Evolutionary conservation across 768 basidiomycete genomes (phyloP), one percentile per base, ranked within the genome.

Genomic region (Pseudohyphozyma bogoriensis): DNA sequence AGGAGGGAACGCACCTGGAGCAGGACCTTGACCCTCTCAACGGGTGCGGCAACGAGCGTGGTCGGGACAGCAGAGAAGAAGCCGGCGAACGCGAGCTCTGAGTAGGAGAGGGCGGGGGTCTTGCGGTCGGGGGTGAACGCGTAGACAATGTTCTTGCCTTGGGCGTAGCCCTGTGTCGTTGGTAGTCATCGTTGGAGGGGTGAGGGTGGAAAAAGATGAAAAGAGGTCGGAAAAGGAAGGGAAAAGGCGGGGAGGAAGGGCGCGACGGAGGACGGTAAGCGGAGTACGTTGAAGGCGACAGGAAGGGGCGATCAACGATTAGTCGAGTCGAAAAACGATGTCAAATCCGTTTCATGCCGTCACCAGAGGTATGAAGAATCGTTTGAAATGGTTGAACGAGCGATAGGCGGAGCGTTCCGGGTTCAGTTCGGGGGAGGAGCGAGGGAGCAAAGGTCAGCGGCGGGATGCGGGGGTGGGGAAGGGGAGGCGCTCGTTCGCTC

Each of bases 21-120:
- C 32, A 99, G 75, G 20, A 99, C 95, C 73, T 99, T 99, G 56
- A 95, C 90, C 53, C 95, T 81, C 73, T 99, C 95, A 1, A 95
- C 89, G 0, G 95, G 95, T 12, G 87, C 92, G n/a, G 90, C 89
- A 35, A 96, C 79, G 33, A 92, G 76, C 0, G 93, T 93, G 11
- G 89, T 82, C 35, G 95, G 95, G 53, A 96, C 76, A 7, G 95
- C 95, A 24, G 89, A 92, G 64, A 99, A 76, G 77, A 92, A 96
- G 31, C 95, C 95, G 40, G 95, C 95, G 26, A 82, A 74, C 2
- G 95, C 95, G 31, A 97, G 82, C 74, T 99, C 93, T 35, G 75
- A 69, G 32, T 81, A 82, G 20, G 85, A 83, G 47, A 99, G 77
- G 18, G 75, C 71, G 55, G 81, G 79, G 57, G 76, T 80, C 24